Conservation (phyloP, 2,329 filamentous ascomycete genomes). For the Aspergillus sp. region DNA sequence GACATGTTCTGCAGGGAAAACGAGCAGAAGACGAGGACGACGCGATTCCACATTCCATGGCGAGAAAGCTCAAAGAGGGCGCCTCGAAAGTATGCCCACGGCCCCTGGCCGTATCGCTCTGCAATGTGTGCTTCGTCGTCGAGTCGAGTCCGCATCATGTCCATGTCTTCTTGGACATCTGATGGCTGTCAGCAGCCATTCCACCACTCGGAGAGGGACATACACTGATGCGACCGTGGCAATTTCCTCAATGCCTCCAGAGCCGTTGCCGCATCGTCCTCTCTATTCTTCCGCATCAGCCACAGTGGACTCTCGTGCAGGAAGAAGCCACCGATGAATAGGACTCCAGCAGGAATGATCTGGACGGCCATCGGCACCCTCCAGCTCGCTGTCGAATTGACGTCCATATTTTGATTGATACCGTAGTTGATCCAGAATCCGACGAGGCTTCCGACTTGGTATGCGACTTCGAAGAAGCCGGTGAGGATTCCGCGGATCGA, state of each 20-base stretch:
- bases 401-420: conserved; percentile 32
- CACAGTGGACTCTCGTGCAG: conserved; percentile 39
- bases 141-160: conserved; percentile 14
- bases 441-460: conserved; percentile 39
- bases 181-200: background rate
- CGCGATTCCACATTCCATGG: conserved; percentile 46
- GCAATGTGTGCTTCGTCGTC: conserved; percentile 19
- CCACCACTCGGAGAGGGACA: background rate
- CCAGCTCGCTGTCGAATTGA: conserved; percentile 22
- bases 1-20: conserved; percentile 30
- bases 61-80: conserved; percentile 25
- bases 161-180: conserved; percentile 22
- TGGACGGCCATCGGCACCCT: conserved; percentile 32
- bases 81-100: conserved; percentile 29
- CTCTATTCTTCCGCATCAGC: conserved; percentile 25
- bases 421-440: conserved; percentile 45
- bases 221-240: conserved; percentile 20
- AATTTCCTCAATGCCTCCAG: conserved; percentile 20
- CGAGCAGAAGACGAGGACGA: conserved; percentile 45
- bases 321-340: conserved; percentile 34
- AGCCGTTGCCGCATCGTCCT: conserved; percentile 16
- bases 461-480: conserved; percentile 38
- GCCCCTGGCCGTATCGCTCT: conserved; percentile 27
- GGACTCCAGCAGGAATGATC: conserved; percentile 37
- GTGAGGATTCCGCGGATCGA: conserved; percentile 41